Base-by-base conservation (phyloP, 2,329 filamentous ascomycete genomes). In the Aspergillus eucalypticola region DNA sequence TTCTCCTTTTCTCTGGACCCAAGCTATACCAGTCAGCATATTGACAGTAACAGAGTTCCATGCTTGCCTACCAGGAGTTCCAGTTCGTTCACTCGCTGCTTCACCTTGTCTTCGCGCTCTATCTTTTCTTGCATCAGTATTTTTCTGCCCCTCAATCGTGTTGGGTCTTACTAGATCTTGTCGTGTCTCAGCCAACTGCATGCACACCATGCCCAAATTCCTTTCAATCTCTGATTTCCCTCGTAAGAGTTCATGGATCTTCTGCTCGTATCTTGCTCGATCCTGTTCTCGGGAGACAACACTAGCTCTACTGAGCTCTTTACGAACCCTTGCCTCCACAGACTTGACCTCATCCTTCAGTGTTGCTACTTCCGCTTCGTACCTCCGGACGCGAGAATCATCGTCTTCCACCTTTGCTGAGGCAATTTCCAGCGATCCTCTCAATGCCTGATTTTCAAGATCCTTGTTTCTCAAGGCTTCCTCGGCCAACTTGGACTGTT, bases 241-340 rank as follows among this genome's bases (percentile, higher is more conserved):
- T 8, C 64, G 64, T 41, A 66, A 57, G 3, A 74, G 49, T 17
- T 58, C 62, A 56, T 73, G 66, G 8, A 71, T 41, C 42, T 71
- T 64, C 56, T 71, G 69, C 38, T 76, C 72, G n/a, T 70, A 73
- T 32, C 57, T 66, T 11, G 66, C 69, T 49, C 60, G 69, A 46
- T 65, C 66, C 46, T 72, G 65, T 15, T 73, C 70, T 44, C 67
- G 70, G 6, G 66, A 60, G n/a, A 64, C 56, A 15, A 67, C 52
- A 54, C 69, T 69, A 44, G 74, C 75, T 64, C 73, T 66, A 19
- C 65, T 67, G 58, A 74, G 29, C 60, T 76, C 72, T 38, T 73
- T 67, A 19, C 70, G 68, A 11, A 75, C 56, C n/a, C 59, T 70
- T 15, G 59, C 58, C 48, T 75, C 72, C 8, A 64, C 63, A 0